These are phyloP conservation scores for Furcasterigmium furcatum DNA, from an alignment of 2,329 filamentous ascomycete species.

Conservation along the genomic window DNA sequence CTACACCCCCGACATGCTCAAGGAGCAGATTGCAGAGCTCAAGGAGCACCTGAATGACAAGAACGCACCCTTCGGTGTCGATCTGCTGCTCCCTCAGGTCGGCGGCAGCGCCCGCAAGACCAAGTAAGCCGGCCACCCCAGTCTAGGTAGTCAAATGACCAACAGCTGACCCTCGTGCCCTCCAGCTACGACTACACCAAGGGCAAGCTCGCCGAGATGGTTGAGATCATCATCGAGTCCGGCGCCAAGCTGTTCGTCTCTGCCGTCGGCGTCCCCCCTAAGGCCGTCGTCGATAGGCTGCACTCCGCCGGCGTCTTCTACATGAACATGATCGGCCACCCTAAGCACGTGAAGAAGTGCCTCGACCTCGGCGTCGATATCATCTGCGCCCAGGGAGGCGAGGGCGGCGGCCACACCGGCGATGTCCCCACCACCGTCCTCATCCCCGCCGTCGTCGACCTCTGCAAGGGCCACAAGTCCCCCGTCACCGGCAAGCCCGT, in stretches of 20 bases:
- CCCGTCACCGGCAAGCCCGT: constrained; percentile 85
- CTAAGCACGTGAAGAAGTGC: constrained; percentile 97
- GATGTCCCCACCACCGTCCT: constrained; percentile 89
- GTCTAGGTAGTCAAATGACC: too few relatives aligned
- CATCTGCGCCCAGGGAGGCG: constrained; percentile 97
- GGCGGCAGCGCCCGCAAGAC: constrained; percentile 93
- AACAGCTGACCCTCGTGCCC: too few relatives aligned
- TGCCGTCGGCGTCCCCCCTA: constrained; percentile 90
- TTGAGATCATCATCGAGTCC: constrained; percentile 90
- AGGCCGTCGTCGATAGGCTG: constrained; percentile 82
- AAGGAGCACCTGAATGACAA: constrained; percentile 87
- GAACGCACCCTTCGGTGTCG: constrained; percentile 92
- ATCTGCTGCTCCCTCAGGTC: constrained; percentile 90
- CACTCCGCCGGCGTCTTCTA: constrained; percentile 86
- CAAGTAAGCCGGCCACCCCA: constrained; percentile 63
- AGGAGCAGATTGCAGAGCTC: constrained; percentile 90
- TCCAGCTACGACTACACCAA: constrained; percentile 98
- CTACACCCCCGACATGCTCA: constrained; percentile 96
- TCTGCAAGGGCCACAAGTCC: constrained; percentile 76
- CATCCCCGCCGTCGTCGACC: constrained; percentile 86
- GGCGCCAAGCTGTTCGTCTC: constrained; percentile 94
- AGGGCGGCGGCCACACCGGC: constrained; percentile 95
- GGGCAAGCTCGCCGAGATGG: constrained; percentile 88
- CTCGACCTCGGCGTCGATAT: constrained; percentile 89
- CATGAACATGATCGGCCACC: constrained; percentile 99